phyloP scores from a whole-genome alignment of 1,284 basidiomycete genomes.

The Athelia psychrophila region DNA sequence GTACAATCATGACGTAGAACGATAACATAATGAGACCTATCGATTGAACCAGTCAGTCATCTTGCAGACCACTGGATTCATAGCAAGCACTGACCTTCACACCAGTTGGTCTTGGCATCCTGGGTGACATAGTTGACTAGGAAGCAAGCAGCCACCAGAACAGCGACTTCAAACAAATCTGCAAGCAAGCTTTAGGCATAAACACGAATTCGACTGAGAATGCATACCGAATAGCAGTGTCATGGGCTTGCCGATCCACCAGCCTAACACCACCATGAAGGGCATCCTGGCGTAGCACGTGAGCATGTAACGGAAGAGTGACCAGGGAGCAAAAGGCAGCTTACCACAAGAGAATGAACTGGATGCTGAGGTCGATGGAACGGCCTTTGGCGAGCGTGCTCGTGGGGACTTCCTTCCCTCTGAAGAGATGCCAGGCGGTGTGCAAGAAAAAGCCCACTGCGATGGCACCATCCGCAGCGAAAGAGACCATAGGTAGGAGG shows the following conservation, averaged over 20 bases:
- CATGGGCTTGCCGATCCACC: slow-evolving; percentile 55
- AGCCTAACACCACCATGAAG: slow-evolving; percentile 55
- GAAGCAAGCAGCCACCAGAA: slow-evolving; percentile 60
- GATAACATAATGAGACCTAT: slow-evolving; percentile 55
- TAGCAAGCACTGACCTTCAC: too few species aligned
- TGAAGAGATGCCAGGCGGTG: slow-evolving; percentile 29
- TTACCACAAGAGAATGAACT: slow-evolving; percentile 62
- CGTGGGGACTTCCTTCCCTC: slow-evolving; percentile 37
- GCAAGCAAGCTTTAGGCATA: too few species aligned
- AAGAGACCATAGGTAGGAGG: slow-evolving; percentile 66
- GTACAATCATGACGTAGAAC: slow-evolving; percentile 56
- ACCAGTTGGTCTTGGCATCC: slow-evolving; percentile 70
- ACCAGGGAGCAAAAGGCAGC: too few species aligned
- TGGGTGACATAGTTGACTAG: slow-evolving; percentile 71
- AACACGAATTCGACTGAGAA: not conserved
- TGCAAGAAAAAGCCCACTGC: slow-evolving; percentile 50
- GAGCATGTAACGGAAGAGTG: too few species aligned
- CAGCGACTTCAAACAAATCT: slow-evolving; percentile 58
- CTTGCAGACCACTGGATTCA: too few species aligned
- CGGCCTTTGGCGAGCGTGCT: slow-evolving; percentile 51
- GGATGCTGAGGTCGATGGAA: slow-evolving; percentile 65
- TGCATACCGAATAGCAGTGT: slow-evolving; percentile 42
- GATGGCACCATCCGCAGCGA: slow-evolving; percentile 62
- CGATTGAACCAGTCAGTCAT: too few species aligned
- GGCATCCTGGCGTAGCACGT: slow-evolving; percentile 35